phyloP scores from a whole-genome alignment of 192 early-diverging fungal genomes.

The Coemansia sp. region DNA sequence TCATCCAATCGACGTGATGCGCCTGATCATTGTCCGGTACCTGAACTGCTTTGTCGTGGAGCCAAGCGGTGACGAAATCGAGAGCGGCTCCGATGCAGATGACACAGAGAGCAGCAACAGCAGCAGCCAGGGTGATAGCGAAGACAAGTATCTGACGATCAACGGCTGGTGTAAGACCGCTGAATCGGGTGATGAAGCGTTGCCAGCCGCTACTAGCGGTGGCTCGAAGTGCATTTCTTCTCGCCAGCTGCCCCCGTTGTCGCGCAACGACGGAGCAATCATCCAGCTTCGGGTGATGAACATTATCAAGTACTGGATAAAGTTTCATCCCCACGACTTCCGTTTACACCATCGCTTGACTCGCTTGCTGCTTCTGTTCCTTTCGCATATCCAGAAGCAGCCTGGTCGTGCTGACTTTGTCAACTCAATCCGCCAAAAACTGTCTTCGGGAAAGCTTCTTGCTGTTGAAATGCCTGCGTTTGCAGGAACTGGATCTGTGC shows the following conservation, averaged over 20 bases:
- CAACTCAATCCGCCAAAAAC: constrained; percentile 43
- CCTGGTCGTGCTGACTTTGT: constrained; percentile 55
- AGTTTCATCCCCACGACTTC: constrained; percentile 69
- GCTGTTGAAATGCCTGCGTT: constrained; percentile 44
- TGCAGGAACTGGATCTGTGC: constrained; percentile 11
- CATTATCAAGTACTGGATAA: constrained; percentile 87
- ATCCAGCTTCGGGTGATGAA: constrained; percentile 80
- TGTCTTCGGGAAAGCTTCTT: constrained; percentile 46
- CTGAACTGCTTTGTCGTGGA: constrained; percentile 53
- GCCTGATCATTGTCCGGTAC: constrained; percentile 64
- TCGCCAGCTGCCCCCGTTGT: constrained; percentile 26
- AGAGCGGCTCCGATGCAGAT: constrained; percentile 15
- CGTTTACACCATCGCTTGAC: constrained; percentile 49
- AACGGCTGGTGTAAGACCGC: constrained; percentile 40
- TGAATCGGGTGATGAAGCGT: neutral
- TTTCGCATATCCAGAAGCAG: constrained; percentile 54
- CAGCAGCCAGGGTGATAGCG: constrained; percentile 2
- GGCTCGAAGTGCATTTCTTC: neutral
- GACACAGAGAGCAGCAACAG: constrained; percentile 6
- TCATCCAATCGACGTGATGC: constrained; percentile 62
- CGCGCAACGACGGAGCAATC: constrained; percentile 49
- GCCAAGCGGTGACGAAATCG: constrained; percentile 1
- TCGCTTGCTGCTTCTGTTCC: constrained; percentile 49
- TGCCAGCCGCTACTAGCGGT: neutral
- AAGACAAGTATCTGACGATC: constrained; percentile 34